These are phyloP conservation scores for Colletotrichum zoysiae DNA, from an alignment of 2,329 filamentous ascomycete genomes.

Conservation along the genomic window DNA sequence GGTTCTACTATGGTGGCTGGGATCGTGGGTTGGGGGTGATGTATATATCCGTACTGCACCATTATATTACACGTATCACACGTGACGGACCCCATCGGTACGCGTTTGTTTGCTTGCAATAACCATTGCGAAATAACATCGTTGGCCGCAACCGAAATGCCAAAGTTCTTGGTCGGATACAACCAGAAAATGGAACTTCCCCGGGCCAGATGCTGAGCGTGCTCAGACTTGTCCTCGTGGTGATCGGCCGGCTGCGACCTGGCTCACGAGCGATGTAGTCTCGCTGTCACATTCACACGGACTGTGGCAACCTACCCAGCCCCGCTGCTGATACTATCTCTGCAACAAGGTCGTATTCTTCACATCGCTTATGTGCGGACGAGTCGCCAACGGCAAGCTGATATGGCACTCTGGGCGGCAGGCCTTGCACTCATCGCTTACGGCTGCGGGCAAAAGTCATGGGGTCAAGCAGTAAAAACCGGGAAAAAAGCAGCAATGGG, in stretches of 20 bases:
- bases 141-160: neutral
- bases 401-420: conserved; percentile 13
- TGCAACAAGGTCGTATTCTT: conserved; percentile 38
- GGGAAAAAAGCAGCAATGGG: neutral
- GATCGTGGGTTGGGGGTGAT: conserved; percentile 32
- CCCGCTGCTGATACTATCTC: conserved; percentile 26
- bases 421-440: neutral
- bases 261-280: conserved; percentile 18
- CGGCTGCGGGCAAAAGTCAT: conserved; percentile 13
- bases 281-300: conserved; percentile 20
- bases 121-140: neutral
- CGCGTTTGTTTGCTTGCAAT: neutral
- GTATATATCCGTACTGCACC: conserved; percentile 31
- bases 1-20: conserved; percentile 22
- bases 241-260: conserved; percentile 36
- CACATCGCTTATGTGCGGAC: conserved; percentile 36
- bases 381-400: conserved; percentile 20
- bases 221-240: conserved; percentile 29
- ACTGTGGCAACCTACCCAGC: conserved; percentile 15
- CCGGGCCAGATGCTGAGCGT: conserved; percentile 16
- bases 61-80: conserved; percentile 27
- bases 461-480: neutral
- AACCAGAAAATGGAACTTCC: neutral
- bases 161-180: neutral
- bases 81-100: conserved; percentile 19